Percentiles rank a stretch among this genome's conserved stretches.
These are phyloP conservation scores for Carallia pectinifolia DNA, from an alignment of 345 rosid species.

Conservation along the genomic window DNA sequence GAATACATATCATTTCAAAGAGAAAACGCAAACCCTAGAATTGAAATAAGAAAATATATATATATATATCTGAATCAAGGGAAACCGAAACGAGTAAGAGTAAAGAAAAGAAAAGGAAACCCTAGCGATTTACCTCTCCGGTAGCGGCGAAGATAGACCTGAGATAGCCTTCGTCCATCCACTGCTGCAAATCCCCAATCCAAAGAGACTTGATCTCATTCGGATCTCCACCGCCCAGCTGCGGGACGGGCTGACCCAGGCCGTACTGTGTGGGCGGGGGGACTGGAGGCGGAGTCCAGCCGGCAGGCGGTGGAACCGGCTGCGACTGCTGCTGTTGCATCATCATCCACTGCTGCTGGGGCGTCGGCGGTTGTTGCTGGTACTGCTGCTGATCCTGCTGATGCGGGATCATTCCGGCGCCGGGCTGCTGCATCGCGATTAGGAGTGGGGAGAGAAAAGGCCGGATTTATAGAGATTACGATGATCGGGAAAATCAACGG, in stretches of 20 bases:
- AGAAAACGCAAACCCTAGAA: background rate
- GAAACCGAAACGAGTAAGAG: too few relatives aligned
- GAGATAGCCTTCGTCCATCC: conserved; percentile 94
- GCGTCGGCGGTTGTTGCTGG: conserved; percentile 29
- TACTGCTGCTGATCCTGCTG: conserved; percentile 43
- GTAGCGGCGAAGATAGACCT: conserved; percentile 46
- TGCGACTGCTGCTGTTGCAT: conserved; percentile 52
- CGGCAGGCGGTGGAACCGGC: conserved; percentile 73
- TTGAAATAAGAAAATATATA: background rate
- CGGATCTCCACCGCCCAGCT: conserved; percentile 3
- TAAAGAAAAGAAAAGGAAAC: background rate
- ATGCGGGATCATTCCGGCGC: conserved; percentile 44
- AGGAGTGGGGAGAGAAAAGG: background rate
- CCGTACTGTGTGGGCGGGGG: conserved; percentile 55
- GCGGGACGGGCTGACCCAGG: conserved; percentile 6
- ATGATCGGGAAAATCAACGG: background rate
- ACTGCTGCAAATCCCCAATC: conserved; percentile 89
- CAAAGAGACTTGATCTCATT: conserved; percentile 75
- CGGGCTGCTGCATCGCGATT: conserved; percentile 78
- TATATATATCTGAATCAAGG: too few relatives aligned
- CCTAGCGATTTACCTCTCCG: conserved; percentile 54
- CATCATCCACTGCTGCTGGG: conserved; percentile 57
- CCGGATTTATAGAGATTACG: background rate
- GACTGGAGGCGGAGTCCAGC: conserved; percentile 74
- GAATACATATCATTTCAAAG: background rate